Evolutionary conservation across 371 early-diverging fungal species (phyloP).

Genomic region (Mucor sp.): DNA sequence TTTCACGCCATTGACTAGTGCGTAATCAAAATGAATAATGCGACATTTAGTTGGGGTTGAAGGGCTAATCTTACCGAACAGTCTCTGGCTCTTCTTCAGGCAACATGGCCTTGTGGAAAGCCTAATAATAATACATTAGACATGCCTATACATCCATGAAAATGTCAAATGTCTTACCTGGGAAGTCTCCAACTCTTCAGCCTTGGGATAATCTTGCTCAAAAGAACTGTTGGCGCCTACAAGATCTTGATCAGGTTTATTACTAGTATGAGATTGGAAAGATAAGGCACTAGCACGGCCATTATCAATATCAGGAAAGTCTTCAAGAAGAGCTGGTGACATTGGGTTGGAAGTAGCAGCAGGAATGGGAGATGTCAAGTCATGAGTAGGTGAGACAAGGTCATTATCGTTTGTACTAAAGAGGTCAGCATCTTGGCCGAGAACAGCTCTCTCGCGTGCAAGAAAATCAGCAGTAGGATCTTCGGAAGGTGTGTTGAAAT

Average conservation of each 20-base stretch:
- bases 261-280: constrained; percentile 6
- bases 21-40: background rate
- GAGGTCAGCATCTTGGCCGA: constrained; percentile 80
- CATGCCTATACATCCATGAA: background rate
- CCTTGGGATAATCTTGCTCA: constrained; percentile 45
- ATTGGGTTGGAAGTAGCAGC: constrained; percentile 6
- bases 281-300: constrained; percentile 6
- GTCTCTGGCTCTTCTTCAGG: constrained; percentile 63
- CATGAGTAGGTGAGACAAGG: constrained; percentile 19
- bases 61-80: constrained; percentile 44
- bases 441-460: constrained; percentile 86
- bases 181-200: constrained; percentile 53
- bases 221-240: constrained; percentile 27
- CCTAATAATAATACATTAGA: constrained; percentile 22
- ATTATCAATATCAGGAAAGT: background rate
- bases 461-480: constrained; percentile 92
- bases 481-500: constrained; percentile 51
- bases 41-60: background rate
- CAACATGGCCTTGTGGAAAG: constrained; percentile 49
- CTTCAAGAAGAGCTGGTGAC: constrained; percentile 11
- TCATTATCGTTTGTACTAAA: constrained; percentile 36
- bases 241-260: constrained; percentile 3
- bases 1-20: constrained; percentile 79
- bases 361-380: constrained; percentile 32
- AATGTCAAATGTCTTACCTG: constrained; percentile 30